Conservation (phyloP, 495 filamentous ascomycete species). For the Daldinia childiae region DNA sequence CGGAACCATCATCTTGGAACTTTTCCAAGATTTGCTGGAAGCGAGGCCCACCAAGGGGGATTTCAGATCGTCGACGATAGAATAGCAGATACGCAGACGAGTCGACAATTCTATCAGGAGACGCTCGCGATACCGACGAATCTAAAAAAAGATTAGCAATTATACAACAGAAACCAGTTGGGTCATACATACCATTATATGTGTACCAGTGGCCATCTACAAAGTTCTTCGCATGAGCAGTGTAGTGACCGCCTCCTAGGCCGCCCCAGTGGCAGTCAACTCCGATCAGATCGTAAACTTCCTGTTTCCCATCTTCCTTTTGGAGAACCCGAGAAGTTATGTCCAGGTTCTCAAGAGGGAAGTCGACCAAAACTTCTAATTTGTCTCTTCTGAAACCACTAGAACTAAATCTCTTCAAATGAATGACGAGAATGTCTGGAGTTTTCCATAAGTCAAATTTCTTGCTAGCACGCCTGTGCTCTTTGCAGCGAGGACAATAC, state of each 20-base stretch:
- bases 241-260: slow-evolving; percentile 94
- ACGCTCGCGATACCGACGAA: slow-evolving; percentile 65
- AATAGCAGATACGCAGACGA: slow-evolving; percentile 90
- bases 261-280: slow-evolving; percentile 96
- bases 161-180: neutral
- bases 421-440: slow-evolving; percentile 92
- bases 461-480: slow-evolving; percentile 89
- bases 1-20: slow-evolving; percentile 55
- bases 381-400: slow-evolving; percentile 81
- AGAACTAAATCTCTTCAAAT: slow-evolving; percentile 93
- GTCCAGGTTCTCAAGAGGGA: slow-evolving; percentile 88
- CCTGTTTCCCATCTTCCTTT: slow-evolving; percentile 77
- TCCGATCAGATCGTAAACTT: slow-evolving; percentile 90
- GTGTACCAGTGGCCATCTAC: slow-evolving; percentile 88
- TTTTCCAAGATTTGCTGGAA: slow-evolving; percentile 74
- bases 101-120: slow-evolving; percentile 56
- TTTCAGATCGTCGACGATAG: slow-evolving; percentile 84
- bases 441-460: slow-evolving; percentile 96
- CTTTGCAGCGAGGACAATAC: slow-evolving; percentile 96
- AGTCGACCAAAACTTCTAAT: slow-evolving; percentile 89
- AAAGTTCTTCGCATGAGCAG: slow-evolving; percentile 91
- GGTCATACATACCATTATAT: slow-evolving; percentile 80
- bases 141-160: slow-evolving; percentile 63
- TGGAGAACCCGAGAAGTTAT: slow-evolving; percentile 79
- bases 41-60: slow-evolving; percentile 77